Conservation (phyloP, 805 yeast genomes). For the Kodamaea sagamina region DNA sequence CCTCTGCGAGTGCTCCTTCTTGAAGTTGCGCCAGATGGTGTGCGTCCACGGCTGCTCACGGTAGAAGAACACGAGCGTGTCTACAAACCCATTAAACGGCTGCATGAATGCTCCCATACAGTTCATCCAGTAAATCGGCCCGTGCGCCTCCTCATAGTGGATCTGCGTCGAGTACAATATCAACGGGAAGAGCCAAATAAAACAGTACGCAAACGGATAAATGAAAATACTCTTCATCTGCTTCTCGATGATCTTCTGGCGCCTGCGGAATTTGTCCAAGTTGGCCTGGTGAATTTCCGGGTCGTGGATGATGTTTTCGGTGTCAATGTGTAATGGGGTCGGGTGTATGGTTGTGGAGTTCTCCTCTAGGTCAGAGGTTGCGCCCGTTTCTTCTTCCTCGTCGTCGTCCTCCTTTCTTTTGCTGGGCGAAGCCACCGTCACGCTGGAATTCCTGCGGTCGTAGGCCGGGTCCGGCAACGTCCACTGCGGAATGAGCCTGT, state of each 20-base stretch:
- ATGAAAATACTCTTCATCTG: constrained; percentile 80
- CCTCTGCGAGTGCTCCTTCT: constrained; percentile 32
- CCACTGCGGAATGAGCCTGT: constrained; percentile 29
- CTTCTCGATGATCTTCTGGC: constrained; percentile 67
- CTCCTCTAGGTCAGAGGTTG: constrained; percentile 21
- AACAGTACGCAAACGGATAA: constrained; percentile 79
- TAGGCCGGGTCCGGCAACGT: constrained; percentile 24
- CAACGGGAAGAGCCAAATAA: constrained; percentile 82
- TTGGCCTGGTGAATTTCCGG: constrained; percentile 58
- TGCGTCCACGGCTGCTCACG: constrained; percentile 80
- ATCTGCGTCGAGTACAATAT: constrained; percentile 61
- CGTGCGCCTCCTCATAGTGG: constrained; percentile 46
- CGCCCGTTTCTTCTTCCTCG: constrained; percentile 21
- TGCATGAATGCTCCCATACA: constrained; percentile 73
- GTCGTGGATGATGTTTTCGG: constrained; percentile 27
- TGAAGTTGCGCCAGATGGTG: constrained; percentile 41
- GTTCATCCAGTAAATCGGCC: constrained; percentile 63
- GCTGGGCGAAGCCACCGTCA: constrained; percentile 4
- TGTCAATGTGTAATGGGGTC: constrained; percentile 15
- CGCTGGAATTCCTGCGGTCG: constrained; percentile 5
- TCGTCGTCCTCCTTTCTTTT: constrained; percentile 27
- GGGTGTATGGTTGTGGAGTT: not conserved
- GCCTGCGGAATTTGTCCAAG: constrained; percentile 57
- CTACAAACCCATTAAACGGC: constrained; percentile 79
- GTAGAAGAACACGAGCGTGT: constrained; percentile 69